These are phyloP conservation scores for Triticum dicoccoides DNA, from an alignment of 176 grass and related monocot species.

Conservation along the genomic window DNA sequence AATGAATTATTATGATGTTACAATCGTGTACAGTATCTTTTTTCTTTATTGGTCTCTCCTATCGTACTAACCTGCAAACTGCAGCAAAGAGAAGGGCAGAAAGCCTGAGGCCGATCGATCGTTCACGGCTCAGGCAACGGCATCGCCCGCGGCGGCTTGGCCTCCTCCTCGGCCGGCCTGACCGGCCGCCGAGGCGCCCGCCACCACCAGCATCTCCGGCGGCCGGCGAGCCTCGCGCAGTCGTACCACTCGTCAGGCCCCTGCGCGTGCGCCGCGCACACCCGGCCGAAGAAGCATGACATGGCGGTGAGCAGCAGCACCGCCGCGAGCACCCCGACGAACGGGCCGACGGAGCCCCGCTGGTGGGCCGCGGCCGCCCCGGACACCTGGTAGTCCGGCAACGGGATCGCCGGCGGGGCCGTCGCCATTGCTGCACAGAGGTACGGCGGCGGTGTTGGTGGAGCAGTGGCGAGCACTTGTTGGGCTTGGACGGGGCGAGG, in stretches of 20 bases:
- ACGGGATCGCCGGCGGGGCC: slow-evolving; percentile 30
- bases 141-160: slow-evolving; percentile 11
- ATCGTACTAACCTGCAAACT: slow-evolving; percentile 36
- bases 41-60: neutral
- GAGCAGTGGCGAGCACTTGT: neutral
- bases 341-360: slow-evolving; percentile 50
- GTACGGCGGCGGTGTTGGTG: neutral
- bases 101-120: neutral
- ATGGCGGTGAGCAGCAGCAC: slow-evolving; percentile 61
- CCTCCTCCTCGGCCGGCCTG: slow-evolving; percentile 10
- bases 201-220: slow-evolving; percentile 30
- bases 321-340: slow-evolving; percentile 61
- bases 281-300: slow-evolving; percentile 62
- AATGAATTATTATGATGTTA: neutral
- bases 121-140: slow-evolving; percentile 50
- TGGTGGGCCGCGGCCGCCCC: neutral
- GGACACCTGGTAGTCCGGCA: slow-evolving; percentile 40
- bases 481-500: neutral
- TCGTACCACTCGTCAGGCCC: slow-evolving; percentile 65
- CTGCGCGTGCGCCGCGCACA: slow-evolving; percentile 42
- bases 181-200: slow-evolving; percentile 10
- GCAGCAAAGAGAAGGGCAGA: neutral
- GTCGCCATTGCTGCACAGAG: slow-evolving; percentile 38
- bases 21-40: slow-evolving; percentile 4
- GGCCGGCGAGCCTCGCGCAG: slow-evolving; percentile 35